A percentile compares a stretch with the other conserved stretches of the same genome.
phyloP scores from a whole-genome alignment of 2,329 filamentous ascomycete species.

The Claviceps fusiformis region DNA sequence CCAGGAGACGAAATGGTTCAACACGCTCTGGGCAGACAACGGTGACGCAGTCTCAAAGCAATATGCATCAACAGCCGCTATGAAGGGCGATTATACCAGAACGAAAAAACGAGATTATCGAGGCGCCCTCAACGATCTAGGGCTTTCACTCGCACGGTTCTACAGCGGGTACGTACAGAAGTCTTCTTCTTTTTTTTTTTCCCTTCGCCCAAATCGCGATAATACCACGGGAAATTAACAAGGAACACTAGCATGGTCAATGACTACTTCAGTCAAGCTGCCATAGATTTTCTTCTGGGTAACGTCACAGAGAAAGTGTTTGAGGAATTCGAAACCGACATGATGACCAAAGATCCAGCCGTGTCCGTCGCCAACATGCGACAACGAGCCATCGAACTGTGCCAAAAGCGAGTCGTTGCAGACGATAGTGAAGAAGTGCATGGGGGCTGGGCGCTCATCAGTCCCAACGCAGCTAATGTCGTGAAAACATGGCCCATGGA shows the following conservation, averaged over 20 bases:
- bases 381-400: conserved; percentile 80
- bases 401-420: conserved; percentile 71
- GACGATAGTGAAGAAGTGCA: conserved; percentile 75
- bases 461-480: conserved; percentile 58
- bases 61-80: conserved; percentile 86
- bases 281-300: conserved; percentile 86
- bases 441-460: conserved; percentile 78
- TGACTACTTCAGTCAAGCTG: conserved; percentile 91
- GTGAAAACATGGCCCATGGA: conserved; percentile 63
- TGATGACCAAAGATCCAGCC: conserved; percentile 86
- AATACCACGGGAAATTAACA: conserved; percentile 5
- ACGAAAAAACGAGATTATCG: conserved; percentile 83
- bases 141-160: conserved; percentile 68
- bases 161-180: conserved; percentile 44
- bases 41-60: conserved; percentile 91
- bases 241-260: conserved; percentile 70
- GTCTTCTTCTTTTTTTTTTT: too few relatives aligned
- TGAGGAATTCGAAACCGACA: conserved; percentile 84
- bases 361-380: conserved; percentile 75
- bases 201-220: too few relatives aligned
- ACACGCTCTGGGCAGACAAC: conserved; percentile 93
- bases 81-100: conserved; percentile 94
- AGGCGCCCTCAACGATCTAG: conserved; percentile 82
- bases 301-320: conserved; percentile 78
- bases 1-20: conserved; percentile 82